Conservation (phyloP, 768 basidiomycete species). For the Podaxis sp. region DNA sequence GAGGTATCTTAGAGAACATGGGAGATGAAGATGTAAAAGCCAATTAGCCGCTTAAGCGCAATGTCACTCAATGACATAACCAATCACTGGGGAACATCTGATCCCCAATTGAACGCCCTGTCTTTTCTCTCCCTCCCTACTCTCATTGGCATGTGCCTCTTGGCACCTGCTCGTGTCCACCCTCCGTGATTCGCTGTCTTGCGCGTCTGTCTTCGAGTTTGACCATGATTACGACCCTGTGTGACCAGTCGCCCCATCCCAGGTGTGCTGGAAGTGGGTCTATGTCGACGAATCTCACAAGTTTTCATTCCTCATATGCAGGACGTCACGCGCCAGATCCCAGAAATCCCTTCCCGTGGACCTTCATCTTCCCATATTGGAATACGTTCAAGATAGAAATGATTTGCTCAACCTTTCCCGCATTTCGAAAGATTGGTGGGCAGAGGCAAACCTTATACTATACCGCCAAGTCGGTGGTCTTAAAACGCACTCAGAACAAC, state of each 20-base stretch:
- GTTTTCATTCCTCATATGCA: no score
- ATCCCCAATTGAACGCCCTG: no score
- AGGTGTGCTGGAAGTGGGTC: no score
- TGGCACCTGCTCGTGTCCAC: no score
- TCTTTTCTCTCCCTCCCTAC: no score
- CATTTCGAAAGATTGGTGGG: neutral
- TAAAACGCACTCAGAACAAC: no score
- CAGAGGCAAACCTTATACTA: neutral
- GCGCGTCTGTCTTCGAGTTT: no score
- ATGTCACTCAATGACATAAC: neutral
- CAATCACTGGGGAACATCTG: neutral
- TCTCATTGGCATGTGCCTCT: no score
- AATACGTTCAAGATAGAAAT: neutral
- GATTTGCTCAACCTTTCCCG: neutral
- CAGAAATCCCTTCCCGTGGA: neutral
- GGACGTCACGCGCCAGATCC: neutral
- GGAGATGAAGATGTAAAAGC: constrained; percentile 1
- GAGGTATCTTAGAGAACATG: constrained; percentile 72
- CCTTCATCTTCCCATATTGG: neutral
- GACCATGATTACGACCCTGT: no score
- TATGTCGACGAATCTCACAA: neutral
- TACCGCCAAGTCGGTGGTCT: neutral
- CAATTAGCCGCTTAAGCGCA: neutral
- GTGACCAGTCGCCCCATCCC: no score
- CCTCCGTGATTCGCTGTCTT: no score